Percentiles rank a stretch among this genome's conserved stretches.
These are phyloP conservation scores for Skeletonema tropicum DNA, from an alignment of 108 stramenopile species.

Conservation along the genomic window DNA sequence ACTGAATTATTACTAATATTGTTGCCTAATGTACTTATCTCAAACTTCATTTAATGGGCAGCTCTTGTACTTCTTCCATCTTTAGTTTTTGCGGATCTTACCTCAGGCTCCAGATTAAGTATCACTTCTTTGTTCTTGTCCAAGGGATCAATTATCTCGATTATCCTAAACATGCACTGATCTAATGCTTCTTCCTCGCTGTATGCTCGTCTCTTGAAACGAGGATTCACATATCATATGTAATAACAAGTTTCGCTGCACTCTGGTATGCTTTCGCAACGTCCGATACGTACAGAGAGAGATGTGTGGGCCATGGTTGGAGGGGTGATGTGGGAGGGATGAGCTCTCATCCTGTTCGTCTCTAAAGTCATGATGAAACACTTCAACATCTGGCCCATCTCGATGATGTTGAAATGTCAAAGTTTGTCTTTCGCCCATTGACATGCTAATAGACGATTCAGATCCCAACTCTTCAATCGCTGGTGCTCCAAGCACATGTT, in stretches of 20 bases:
- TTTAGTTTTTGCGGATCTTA: constrained; percentile 54
- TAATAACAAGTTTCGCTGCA: constrained; percentile 43
- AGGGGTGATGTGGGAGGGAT: constrained; percentile 24
- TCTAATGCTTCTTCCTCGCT: constrained; percentile 59
- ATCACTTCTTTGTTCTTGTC: constrained; percentile 39
- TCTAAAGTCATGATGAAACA: constrained; percentile 61
- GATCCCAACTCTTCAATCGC: constrained; percentile 26
- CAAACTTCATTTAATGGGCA: constrained; percentile 57
- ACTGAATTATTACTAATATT: no score
- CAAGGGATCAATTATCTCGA: constrained; percentile 65
- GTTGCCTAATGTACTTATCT: neutral
- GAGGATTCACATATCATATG: constrained; percentile 63
- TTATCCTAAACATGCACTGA: constrained; percentile 69
- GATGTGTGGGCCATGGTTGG: constrained; percentile 70
- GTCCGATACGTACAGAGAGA: constrained; percentile 60
- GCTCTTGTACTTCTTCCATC: constrained; percentile 73
- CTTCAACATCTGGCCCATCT: constrained; percentile 27
- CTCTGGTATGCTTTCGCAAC: constrained; percentile 32
- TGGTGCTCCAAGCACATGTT: constrained; percentile 47
- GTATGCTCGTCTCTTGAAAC: constrained; percentile 63
- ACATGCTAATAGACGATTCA: constrained; percentile 30
- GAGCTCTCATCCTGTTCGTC: constrained; percentile 30
- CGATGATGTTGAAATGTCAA: constrained; percentile 61
- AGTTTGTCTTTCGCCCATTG: constrained; percentile 69
- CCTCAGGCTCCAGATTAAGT: constrained; percentile 60